Base-by-base conservation (phyloP, 176 grass and related monocot species). In the Oryza meyeriana region DNA sequence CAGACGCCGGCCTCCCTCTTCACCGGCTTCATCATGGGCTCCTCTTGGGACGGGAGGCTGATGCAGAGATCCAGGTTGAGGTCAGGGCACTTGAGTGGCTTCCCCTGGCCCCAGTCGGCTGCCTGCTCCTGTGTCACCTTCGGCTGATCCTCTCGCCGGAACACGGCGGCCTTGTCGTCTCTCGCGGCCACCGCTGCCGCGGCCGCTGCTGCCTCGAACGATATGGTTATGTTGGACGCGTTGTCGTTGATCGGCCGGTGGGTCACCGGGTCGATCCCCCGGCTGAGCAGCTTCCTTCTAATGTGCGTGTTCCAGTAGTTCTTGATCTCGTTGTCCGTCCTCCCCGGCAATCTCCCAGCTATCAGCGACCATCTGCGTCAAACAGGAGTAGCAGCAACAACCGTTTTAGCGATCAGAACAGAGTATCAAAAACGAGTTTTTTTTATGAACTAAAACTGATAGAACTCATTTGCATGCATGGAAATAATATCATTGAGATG, bases 231-330 rank as follows among this genome's bases (percentile, higher is more conserved):
- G 81, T 89, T 91, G 77, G 75, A 79, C 0, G 75, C 12, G 41
- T 72, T 81, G 41, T 82, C 87, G 82, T 90, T 95, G 86, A 91
- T 87, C 55, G 86, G 72, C 0, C 92, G 88, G 80, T 98, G 95
- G 0, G 88, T 98, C 26, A 89, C 84, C 42, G 95, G 95, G 71
- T 98, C 95, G 45, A 98, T 71, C 11, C 95, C 95, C 61, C 85
- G 48, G 84, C 90, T 91, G 41, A 89, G 72, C 7, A 98, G 86
- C 78, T 98, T 98, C 80, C 95, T 74, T 76, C 92, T 58, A 77
- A 98, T 93, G 82, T 98, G 95, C 79, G 95, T 97, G 88, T 97
- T 97, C 95, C 95, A 97, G 86, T 97, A 94, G 90, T 97, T 97
- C 90, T 97, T 97, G 75, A 97, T 97, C 86, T 97, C 95, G 81